A percentile compares a stretch with the other conserved stretches of the same genome.
Conservation (phyloP, 345 rosid species). For the Pistacia integerrima region DNA sequence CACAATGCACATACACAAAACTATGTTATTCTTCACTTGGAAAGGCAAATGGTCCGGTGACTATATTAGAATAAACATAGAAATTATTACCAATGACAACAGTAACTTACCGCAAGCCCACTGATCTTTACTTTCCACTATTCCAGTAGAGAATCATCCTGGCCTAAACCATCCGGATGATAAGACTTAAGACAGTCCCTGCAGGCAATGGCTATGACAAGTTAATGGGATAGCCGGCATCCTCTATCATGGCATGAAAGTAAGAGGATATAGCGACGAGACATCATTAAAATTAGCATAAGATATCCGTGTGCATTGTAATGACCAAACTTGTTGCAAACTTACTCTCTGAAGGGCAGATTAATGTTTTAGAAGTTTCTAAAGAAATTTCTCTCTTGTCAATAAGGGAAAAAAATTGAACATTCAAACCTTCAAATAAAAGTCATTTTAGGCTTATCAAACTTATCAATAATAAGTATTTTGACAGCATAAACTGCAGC, state of each 20-base stretch:
- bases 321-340: neutral
- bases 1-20: too few relatives aligned
- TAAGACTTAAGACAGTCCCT: constrained; percentile 54
- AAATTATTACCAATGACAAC: too few relatives aligned
- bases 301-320: neutral
- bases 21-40: neutral
- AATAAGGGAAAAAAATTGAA: too few relatives aligned
- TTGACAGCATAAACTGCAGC: too few relatives aligned
- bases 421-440: too few relatives aligned
- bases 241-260: neutral
- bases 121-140: constrained; percentile 23
- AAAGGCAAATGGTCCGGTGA: neutral
- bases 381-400: neutral
- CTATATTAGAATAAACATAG: neutral
- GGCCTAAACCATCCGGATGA: constrained; percentile 42
- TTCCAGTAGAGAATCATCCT: constrained; percentile 38
- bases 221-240: neutral
- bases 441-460: too few relatives aligned
- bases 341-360: neutral
- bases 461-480: too few relatives aligned
- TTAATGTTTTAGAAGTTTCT: neutral
- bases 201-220: constrained; percentile 10
- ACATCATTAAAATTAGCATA: neutral
- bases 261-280: neutral
- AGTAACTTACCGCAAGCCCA: constrained; percentile 50